Conservation (phyloP, 768 basidiomycete genomes). For the Chiua virens region DNA sequence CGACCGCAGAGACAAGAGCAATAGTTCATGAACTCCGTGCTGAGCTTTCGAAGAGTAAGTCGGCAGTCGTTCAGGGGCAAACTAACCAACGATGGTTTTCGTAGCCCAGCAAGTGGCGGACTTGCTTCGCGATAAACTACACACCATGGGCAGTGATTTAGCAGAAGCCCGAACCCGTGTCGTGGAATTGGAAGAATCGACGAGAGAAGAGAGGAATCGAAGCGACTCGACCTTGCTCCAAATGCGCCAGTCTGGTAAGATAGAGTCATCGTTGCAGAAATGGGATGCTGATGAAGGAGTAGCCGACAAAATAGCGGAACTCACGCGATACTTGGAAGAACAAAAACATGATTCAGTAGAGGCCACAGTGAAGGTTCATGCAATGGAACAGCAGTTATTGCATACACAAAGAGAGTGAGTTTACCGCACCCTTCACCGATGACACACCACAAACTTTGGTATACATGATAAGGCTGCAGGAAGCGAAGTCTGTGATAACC, state of each 20-base stretch:
- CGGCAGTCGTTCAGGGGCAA: not conserved
- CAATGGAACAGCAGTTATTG: constrained; percentile 28
- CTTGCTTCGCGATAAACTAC: constrained; percentile 47
- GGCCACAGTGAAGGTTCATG: constrained; percentile 17
- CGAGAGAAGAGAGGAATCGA: constrained; percentile 21
- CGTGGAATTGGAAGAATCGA: constrained; percentile 36
- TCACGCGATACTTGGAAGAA: constrained; percentile 25
- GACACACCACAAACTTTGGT: constrained; percentile 11
- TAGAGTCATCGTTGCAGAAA: not conserved
- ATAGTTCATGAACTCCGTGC: constrained; percentile 34
- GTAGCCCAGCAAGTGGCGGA: constrained; percentile 50
- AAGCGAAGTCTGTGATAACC: constrained; percentile 22
- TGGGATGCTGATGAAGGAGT: constrained; percentile 15
- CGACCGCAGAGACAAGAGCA: constrained; percentile 26
- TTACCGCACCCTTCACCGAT: not conserved
- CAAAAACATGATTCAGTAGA: constrained; percentile 31
- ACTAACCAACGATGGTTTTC: constrained; percentile 7
- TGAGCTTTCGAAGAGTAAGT: constrained; percentile 37
- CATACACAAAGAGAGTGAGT: constrained; percentile 24
- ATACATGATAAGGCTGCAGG: constrained; percentile 22
- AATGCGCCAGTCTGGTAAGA: constrained; percentile 28
- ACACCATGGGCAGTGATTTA: constrained; percentile 41
- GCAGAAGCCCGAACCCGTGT: constrained; percentile 42
- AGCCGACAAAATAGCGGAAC: constrained; percentile 23
- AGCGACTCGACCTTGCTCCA: constrained; percentile 20